Conservation (phyloP, 306 rosid genomes). For the Prunus padus region DNA sequence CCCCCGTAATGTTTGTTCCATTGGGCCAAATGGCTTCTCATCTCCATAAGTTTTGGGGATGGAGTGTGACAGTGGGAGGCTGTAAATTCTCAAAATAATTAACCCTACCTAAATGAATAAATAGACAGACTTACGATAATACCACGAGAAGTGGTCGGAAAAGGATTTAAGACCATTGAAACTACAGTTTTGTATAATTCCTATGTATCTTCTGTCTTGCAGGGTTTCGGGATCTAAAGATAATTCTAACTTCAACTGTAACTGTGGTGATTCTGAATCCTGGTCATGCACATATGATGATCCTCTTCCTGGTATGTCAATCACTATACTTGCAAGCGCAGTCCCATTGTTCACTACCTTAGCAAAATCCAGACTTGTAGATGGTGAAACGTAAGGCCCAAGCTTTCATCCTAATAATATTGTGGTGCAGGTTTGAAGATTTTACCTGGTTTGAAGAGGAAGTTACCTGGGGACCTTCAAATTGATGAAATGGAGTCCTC, state of each 20-base stretch:
- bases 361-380: not conserved
- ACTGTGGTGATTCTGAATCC: constrained; percentile 71
- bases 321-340: not conserved
- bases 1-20: not conserved
- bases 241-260: constrained; percentile 45
- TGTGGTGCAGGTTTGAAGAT: constrained; percentile 51
- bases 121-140: not conserved
- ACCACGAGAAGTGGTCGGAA: not conserved
- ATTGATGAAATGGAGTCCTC: constrained; percentile 43
- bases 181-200: not conserved
- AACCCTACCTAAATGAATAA: not conserved
- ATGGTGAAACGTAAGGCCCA: constrained; percentile 6
- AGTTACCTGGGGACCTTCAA: constrained; percentile 43
- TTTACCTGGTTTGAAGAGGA: constrained; percentile 75
- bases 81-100: not conserved
- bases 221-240: constrained; percentile 61
- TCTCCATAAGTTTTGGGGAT: not conserved
- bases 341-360: not conserved
- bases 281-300: constrained; percentile 50
- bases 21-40: not conserved
- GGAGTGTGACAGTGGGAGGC: not conserved
- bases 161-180: no score
- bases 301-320: constrained; percentile 59
- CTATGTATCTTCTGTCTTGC: constrained; percentile 27
- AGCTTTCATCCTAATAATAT: constrained; percentile 12